These are phyloP conservation scores for Chalaropsis thielavioides DNA, from an alignment of 2,329 filamentous ascomycete species.

Conservation along the genomic window DNA sequence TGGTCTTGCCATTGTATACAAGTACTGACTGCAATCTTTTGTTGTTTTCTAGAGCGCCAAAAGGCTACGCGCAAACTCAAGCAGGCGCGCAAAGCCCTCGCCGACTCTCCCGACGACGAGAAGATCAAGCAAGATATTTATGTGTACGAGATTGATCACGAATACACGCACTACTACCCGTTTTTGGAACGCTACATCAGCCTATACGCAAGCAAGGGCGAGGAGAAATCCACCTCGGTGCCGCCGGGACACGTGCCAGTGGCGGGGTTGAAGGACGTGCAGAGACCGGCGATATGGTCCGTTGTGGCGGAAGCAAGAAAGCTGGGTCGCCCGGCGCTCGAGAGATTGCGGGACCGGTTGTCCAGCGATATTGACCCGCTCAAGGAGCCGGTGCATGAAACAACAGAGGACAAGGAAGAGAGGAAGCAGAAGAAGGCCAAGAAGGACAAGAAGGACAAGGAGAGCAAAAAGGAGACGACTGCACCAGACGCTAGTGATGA, in stretches of 20 bases:
- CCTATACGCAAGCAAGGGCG: conserved; percentile 37
- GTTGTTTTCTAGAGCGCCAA: conserved; percentile 43
- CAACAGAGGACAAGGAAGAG: conserved; percentile 19
- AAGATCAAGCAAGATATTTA: conserved; percentile 46
- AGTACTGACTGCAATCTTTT: neutral
- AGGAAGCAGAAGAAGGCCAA: conserved; percentile 20
- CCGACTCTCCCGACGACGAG: conserved; percentile 35
- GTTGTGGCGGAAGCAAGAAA: conserved; percentile 50
- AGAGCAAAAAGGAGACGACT: conserved; percentile 24
- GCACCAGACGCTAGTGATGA: conserved; percentile 24
- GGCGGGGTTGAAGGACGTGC: conserved; percentile 1
- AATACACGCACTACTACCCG: conserved; percentile 61
- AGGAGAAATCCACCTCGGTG: conserved; percentile 27
- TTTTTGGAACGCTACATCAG: conserved; percentile 56
- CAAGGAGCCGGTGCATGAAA: conserved; percentile 18
- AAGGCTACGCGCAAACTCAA: conserved; percentile 56
- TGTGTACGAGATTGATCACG: conserved; percentile 55
- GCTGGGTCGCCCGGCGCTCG: conserved; percentile 37
- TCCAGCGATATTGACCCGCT: conserved; percentile 21
- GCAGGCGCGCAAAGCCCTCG: conserved; percentile 43
- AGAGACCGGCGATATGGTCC: conserved; percentile 49
- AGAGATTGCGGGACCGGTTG: conserved; percentile 40
- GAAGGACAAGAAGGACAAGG: conserved; percentile 27
- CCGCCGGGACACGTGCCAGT: conserved; percentile 29
- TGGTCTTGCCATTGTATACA: neutral